Base-by-base conservation (phyloP, 2,329 filamentous ascomycete species). In the Fusarium caatingaense region DNA sequence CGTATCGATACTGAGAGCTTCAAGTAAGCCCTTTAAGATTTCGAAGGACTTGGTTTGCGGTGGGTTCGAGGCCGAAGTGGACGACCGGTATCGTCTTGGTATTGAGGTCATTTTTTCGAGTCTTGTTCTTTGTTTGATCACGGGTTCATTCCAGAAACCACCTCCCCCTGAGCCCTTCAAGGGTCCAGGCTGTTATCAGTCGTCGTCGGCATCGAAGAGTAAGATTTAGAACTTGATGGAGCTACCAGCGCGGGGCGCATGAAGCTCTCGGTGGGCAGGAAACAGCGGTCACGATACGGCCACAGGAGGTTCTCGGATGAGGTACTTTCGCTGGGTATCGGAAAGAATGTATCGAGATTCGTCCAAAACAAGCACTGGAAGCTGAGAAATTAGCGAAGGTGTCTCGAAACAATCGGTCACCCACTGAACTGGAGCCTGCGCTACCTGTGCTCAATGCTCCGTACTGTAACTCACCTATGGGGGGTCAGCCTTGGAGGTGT, bases 1-100 rank as follows among this genome's bases (percentile, higher is more conserved):
- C 16, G 79, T 74, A 30, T 76, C 75, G 54, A 70, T 69, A 56
- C 80, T 74, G 46, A 87, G 76, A 68, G 79, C 74, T 51, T 88
- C 84, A 68, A 91, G 83, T 47, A 90, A 82, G 45, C 79, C 78
- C 68, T 86, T 85, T 40, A 91, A 80, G 53, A 89, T 84, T 73
- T 89, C 87, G 69, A 86, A 85, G 40, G 88, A 86, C 80, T 91
- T 89, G 69, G 88, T 87, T 56, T 82, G 86, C 55, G 85, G 82
- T 51, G 86, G 82, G 48, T 81, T 83, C 45, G 89, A 91, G 64
- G 87, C 83, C 64, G 88, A 87, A 44, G 89, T 91, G 62, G 88
- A 90, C 64, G 89, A 89, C 71, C 89, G 87, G 76, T 89, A 89
- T 64, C 89, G 85, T 77, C 87, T 83, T 60, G 84, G 80, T 68